Evolutionary conservation across 208 protist species (phyloP).

Genomic region (Leishmania lainsoni): DNA sequence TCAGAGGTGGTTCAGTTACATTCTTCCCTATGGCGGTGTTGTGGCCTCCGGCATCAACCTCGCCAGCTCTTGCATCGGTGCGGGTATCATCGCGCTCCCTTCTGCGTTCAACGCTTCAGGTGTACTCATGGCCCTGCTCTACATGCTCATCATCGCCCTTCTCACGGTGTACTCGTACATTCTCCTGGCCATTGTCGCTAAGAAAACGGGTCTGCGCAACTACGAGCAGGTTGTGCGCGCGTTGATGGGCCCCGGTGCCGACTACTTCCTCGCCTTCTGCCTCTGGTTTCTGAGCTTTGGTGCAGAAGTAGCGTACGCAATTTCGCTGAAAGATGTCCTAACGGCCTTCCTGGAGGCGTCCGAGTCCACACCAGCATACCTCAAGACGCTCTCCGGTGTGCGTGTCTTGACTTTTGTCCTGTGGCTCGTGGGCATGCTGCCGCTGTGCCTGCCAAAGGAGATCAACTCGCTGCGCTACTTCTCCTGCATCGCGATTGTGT

Average conservation of each 20-base stretch:
- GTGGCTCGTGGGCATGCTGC: conserved; percentile 64
- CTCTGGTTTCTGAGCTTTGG: conserved; percentile 65
- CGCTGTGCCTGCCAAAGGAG: conserved; percentile 55
- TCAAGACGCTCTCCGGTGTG: conserved; percentile 35
- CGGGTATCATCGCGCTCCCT: conserved; percentile 70
- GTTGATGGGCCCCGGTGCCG: conserved; percentile 48
- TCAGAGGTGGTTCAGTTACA: conserved; percentile 23
- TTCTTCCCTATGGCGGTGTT: conserved; percentile 70
- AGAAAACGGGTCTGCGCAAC: conserved; percentile 48
- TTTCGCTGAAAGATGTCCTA: conserved; percentile 53
- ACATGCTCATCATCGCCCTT: conserved; percentile 54
- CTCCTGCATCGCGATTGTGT: conserved; percentile 48
- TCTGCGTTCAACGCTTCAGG: conserved; percentile 55
- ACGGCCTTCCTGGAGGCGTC: conserved; percentile 36
- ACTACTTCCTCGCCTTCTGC: conserved; percentile 57
- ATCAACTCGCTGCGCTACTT: conserved; percentile 75
- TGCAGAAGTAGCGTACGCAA: conserved; percentile 60
- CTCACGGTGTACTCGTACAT: conserved; percentile 64
- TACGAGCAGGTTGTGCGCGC: conserved; percentile 58
- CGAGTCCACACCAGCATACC: conserved; percentile 29
- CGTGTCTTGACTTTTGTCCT: conserved; percentile 48
- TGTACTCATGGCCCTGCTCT: conserved; percentile 60
- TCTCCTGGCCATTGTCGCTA: conserved; percentile 38
- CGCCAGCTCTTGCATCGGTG: conserved; percentile 61
- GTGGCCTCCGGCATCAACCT: conserved; percentile 65